Evolutionary conservation across 208 protist genomes (phyloP).

Genomic region (Endotrypanum monterogeii): DNA sequence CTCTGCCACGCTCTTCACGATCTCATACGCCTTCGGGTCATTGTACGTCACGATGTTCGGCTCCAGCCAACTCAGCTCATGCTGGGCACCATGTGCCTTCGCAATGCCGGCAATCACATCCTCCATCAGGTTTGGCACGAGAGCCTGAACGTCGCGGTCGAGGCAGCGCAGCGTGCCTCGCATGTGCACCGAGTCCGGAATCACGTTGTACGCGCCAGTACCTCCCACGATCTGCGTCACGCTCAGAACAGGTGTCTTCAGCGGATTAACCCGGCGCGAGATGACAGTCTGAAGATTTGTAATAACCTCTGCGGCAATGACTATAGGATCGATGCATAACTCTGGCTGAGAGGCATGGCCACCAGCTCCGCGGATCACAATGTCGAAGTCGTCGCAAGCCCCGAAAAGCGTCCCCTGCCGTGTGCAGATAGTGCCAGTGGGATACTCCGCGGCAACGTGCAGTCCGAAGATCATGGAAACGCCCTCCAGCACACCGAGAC

Average conservation of each 20-base stretch:
- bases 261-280: constrained; percentile 64
- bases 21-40: constrained; percentile 61
- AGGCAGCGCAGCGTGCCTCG: constrained; percentile 74
- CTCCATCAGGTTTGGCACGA: constrained; percentile 69
- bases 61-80: constrained; percentile 74
- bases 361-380: constrained; percentile 63
- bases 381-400: constrained; percentile 73
- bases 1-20: constrained; percentile 42
- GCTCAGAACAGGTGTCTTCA: constrained; percentile 62
- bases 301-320: constrained; percentile 59
- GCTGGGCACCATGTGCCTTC: constrained; percentile 57
- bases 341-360: constrained; percentile 75
- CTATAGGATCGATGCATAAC: constrained; percentile 67
- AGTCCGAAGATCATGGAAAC: constrained; percentile 72
- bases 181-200: constrained; percentile 65
- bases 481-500: constrained; percentile 52
- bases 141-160: constrained; percentile 59
- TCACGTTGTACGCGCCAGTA: constrained; percentile 70
- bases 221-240: constrained; percentile 59
- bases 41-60: constrained; percentile 86
- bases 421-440: constrained; percentile 23
- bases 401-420: constrained; percentile 42
- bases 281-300: constrained; percentile 62
- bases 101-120: constrained; percentile 68
- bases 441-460: constrained; percentile 38